Percentiles rank a stretch among this genome's conserved stretches.
phyloP scores from a whole-genome alignment of 345 rosid genomes.

The Erucastrum elatum region DNA sequence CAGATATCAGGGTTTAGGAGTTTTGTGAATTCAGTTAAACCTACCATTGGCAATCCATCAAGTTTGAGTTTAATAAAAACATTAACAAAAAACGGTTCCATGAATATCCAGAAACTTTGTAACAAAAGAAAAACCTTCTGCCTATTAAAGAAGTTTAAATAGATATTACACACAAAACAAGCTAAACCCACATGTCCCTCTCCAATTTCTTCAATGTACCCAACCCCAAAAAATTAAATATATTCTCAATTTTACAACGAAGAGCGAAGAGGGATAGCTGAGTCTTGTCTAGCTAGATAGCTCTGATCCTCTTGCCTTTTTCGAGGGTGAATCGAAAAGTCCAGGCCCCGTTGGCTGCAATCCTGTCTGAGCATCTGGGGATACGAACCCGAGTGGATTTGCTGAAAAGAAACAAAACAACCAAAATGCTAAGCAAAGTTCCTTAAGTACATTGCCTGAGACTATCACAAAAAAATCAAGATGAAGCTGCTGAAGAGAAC shows the following conservation, averaged over 20 bases:
- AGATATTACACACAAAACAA: constrained; percentile 26
- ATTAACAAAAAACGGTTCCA: background rate
- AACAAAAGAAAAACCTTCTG: background rate
- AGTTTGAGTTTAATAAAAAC: background rate
- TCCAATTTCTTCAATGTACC: constrained; percentile 4
- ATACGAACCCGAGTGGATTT: constrained; percentile 48
- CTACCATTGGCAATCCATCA: background rate
- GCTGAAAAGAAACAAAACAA: constrained; percentile 40
- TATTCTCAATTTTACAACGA: background rate
- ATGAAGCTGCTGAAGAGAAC: background rate
- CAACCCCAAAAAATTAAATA: background rate
- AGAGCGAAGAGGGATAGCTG: constrained; percentile 11
- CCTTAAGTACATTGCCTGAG: background rate
- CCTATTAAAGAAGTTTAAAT: background rate
- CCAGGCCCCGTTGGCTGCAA: constrained; percentile 33
- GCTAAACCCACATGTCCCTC: constrained; percentile 13
- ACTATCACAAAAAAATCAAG: background rate
- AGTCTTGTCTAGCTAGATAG: constrained; percentile 13
- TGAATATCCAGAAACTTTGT: background rate
- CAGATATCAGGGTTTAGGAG: background rate
- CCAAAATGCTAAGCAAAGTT: constrained; percentile 9
- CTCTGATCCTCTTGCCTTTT: constrained; percentile 16
- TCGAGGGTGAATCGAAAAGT: background rate
- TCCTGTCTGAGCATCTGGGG: constrained; percentile 41
- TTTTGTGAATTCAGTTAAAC: background rate